Percentiles rank a stretch among this genome's conserved stretches.
These are phyloP conservation scores for Yamadazyma mexicana DNA, from an alignment of 1,139 yeast genomes.

Conservation along the genomic window DNA sequence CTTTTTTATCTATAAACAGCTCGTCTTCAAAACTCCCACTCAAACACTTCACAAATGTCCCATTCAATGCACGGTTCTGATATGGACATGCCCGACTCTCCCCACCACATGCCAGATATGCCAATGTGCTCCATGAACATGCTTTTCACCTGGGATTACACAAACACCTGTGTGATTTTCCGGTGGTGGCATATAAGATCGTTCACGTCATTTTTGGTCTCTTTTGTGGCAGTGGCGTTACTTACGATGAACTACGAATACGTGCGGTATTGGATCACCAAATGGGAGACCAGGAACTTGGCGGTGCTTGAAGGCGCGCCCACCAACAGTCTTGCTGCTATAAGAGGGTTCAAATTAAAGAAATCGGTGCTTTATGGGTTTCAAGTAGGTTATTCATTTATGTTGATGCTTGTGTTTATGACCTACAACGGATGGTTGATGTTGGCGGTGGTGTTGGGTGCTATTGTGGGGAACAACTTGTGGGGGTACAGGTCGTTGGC, in stretches of 20 bases:
- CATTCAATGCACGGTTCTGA: background rate
- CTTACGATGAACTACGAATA: conserved; percentile 65
- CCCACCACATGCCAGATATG: conserved; percentile 3
- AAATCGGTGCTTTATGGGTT: conserved; percentile 57
- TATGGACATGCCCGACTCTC: conserved; percentile 2
- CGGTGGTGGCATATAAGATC: conserved; percentile 77
- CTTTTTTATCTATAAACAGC: too few relatives aligned
- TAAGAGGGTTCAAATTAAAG: conserved; percentile 26
- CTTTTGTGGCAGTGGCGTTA: conserved; percentile 50
- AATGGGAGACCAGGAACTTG: conserved; percentile 27
- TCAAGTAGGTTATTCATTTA: conserved; percentile 75
- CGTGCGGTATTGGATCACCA: conserved; percentile 37
- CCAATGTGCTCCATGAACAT: conserved; percentile 68
- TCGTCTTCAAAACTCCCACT: too few relatives aligned
- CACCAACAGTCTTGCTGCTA: conserved; percentile 14
- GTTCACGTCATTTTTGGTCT: conserved; percentile 47
- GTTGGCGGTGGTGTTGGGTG: conserved; percentile 72
- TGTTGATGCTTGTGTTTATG: conserved; percentile 81
- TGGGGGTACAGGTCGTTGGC: conserved; percentile 45
- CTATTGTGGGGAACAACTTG: conserved; percentile 59
- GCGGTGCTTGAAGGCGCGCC: conserved; percentile 17
- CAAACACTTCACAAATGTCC: too few relatives aligned
- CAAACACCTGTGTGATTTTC: conserved; percentile 69
- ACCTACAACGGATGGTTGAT: conserved; percentile 83
- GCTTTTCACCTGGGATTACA: conserved; percentile 83